Evolutionary conservation across 179 eudicot species (phyloP).

Genomic region (Patellifolia procumbens): DNA sequence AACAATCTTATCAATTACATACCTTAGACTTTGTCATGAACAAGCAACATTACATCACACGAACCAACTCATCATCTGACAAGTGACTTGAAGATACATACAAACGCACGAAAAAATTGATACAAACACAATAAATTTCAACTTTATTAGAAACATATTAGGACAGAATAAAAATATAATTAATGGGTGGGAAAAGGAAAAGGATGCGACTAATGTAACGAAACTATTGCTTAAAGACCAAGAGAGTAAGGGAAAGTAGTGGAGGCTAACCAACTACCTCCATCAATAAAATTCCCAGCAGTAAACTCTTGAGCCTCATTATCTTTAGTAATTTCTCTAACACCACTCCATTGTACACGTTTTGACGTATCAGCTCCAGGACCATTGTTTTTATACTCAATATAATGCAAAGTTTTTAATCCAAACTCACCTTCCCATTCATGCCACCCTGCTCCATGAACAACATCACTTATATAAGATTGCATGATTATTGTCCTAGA

Average conservation of each 20-base stretch:
- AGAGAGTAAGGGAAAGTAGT: constrained; percentile 31
- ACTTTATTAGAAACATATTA: too few species aligned
- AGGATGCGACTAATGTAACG: too few species aligned
- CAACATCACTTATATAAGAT: constrained; percentile 35
- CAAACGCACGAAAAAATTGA: too few species aligned
- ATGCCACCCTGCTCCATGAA: constrained; percentile 55
- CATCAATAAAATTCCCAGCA: constrained; percentile 35
- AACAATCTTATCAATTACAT: too few species aligned
- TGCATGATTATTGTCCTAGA: constrained; percentile 49
- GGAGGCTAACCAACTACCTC: constrained; percentile 32
- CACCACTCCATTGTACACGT: constrained; percentile 54
- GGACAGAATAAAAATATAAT: too few species aligned
- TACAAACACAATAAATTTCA: too few species aligned
- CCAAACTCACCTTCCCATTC: constrained; percentile 34
- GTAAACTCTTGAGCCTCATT: constrained; percentile 23
- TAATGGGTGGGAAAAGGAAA: too few species aligned
- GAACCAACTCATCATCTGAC: too few species aligned
- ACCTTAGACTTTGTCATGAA: too few species aligned
- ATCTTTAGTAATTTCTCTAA: constrained; percentile 8
- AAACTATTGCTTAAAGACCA: constrained; percentile 22
- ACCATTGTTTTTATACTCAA: constrained; percentile 50
- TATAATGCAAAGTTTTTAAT: constrained; percentile 46
- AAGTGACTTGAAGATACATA: too few species aligned
- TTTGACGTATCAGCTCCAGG: constrained; percentile 36
- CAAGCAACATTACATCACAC: too few species aligned